Conservation (phyloP, 495 filamentous ascomycete genomes). For the Paragyromitra xinjiangensis region DNA sequence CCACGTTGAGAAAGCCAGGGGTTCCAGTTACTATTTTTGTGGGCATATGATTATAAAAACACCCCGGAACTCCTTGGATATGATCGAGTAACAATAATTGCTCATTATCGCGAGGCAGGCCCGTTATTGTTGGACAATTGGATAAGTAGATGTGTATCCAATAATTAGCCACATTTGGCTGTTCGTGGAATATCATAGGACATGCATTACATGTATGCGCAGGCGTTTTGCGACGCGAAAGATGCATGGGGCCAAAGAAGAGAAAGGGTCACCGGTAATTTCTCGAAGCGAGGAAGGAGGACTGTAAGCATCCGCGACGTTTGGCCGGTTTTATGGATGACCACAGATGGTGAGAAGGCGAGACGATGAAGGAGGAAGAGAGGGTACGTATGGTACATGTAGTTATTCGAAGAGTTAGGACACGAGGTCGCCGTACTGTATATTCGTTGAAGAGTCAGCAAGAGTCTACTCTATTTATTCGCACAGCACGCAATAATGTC, state of each 20-base stretch:
- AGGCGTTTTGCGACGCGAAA: constrained; percentile 31
- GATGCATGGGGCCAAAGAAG: constrained; percentile 31
- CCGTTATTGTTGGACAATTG: constrained; percentile 2
- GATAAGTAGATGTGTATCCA: constrained; percentile 9
- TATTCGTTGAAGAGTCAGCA: not conserved
- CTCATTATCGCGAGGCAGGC: constrained; percentile 19
- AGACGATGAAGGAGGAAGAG: not conserved
- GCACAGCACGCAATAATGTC: constrained; percentile 13
- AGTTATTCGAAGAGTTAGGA: not conserved
- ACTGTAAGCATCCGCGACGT: constrained; percentile 29
- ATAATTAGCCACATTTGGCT: constrained; percentile 25
- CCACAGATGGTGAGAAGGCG: constrained; percentile 6
- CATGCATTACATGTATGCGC: constrained; percentile 26
- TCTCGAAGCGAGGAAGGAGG: constrained; percentile 34
- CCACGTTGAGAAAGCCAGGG: constrained; percentile 25
- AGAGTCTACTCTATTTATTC: constrained; percentile 8
- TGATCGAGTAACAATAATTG: constrained; percentile 38
- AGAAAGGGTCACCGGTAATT: constrained; percentile 24
- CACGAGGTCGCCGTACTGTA: not conserved
- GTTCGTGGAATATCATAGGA: constrained; percentile 14
- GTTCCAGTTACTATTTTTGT: constrained; percentile 15
- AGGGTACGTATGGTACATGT: not conserved
- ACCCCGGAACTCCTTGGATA: not conserved
- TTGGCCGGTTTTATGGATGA: constrained; percentile 31
- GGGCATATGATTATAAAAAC: constrained; percentile 13